phyloP scores from a whole-genome alignment of 2,329 filamentous ascomycete species.

The Fusarium illudens region DNA sequence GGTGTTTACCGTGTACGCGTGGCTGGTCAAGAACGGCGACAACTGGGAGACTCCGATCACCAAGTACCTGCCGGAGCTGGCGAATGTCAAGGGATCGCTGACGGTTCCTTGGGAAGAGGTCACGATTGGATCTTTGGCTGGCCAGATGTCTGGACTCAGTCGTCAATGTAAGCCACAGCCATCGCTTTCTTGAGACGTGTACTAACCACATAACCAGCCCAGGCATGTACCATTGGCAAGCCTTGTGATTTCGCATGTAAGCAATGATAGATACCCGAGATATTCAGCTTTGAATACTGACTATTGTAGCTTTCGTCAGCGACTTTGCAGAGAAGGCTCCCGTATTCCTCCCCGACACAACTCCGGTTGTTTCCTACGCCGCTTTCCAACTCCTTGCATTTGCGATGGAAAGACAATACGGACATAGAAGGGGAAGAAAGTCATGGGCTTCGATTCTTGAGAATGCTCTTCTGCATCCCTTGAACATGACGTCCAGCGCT shows the following conservation, averaged over 20 bases:
- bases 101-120: conserved; percentile 25
- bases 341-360: conserved; percentile 29
- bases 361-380: conserved; percentile 33
- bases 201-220: conserved; percentile 13
- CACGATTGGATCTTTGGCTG: conserved; percentile 31
- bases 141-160: conserved; percentile 33
- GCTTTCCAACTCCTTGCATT: conserved; percentile 33
- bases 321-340: conserved; percentile 20
- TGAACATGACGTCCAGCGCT: conserved; percentile 22
- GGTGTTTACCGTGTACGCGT: conserved; percentile 47
- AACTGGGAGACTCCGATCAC: conserved; percentile 44
- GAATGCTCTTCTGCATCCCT: background rate
- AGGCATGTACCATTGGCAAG: conserved; percentile 13
- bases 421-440: fast-evolving
- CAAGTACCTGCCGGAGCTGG: conserved; percentile 41
- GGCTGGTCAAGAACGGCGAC: conserved; percentile 43
- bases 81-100: background rate
- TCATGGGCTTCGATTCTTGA: conserved; percentile 13
- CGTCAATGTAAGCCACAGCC: conserved; percentile 23
- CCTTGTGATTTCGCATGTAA: conserved; percentile 20
- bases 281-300: background rate
- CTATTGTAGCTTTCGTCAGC: background rate
- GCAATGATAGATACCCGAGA: fast-evolving
- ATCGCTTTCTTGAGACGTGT: fast-evolving
- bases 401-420: conserved; percentile 18